Conservation (phyloP, 805 yeast species). For the Candida sakaeoensis region DNA sequence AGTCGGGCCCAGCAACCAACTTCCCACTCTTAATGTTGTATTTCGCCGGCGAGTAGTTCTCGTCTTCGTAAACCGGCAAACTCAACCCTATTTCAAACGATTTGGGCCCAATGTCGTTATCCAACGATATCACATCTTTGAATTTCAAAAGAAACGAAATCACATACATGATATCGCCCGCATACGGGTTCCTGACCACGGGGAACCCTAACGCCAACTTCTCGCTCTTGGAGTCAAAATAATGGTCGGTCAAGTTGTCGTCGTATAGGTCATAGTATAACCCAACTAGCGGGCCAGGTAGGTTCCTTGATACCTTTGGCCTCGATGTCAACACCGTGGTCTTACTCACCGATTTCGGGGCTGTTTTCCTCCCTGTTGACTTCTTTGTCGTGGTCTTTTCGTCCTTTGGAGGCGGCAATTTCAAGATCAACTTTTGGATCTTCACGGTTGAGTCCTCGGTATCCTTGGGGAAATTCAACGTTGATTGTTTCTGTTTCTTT, state of each 20-base stretch:
- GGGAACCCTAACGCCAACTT: slow-evolving; percentile 35
- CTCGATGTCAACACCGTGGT: slow-evolving; percentile 32
- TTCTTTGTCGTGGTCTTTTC: not conserved
- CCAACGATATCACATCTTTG: slow-evolving; percentile 19
- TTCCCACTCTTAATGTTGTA: not conserved
- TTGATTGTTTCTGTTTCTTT: slow-evolving; percentile 17
- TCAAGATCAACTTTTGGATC: slow-evolving; percentile 8
- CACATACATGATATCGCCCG: slow-evolving; percentile 31
- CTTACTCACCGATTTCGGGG: slow-evolving; percentile 12
- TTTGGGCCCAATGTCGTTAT: slow-evolving; percentile 28
- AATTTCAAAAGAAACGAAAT: slow-evolving; percentile 32
- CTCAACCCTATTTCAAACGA: slow-evolving; percentile 36
- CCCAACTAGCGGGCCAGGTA: slow-evolving; percentile 39
- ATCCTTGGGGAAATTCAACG: slow-evolving; percentile 6
- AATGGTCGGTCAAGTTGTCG: slow-evolving; percentile 25
- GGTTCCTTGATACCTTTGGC: slow-evolving; percentile 27
- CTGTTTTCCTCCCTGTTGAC: slow-evolving; percentile 1
- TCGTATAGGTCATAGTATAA: slow-evolving; percentile 35
- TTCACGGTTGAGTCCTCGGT: not conserved
- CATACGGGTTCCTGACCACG: slow-evolving; percentile 21
- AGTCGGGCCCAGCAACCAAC: slow-evolving; percentile 5
- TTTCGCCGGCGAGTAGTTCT: not conserved
- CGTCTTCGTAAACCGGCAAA: slow-evolving; percentile 11
- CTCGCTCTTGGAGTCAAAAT: slow-evolving; percentile 16
- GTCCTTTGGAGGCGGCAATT: slow-evolving; percentile 9